phyloP scores from a whole-genome alignment of 345 rosid genomes.

The Bruguiera sexangula region DNA sequence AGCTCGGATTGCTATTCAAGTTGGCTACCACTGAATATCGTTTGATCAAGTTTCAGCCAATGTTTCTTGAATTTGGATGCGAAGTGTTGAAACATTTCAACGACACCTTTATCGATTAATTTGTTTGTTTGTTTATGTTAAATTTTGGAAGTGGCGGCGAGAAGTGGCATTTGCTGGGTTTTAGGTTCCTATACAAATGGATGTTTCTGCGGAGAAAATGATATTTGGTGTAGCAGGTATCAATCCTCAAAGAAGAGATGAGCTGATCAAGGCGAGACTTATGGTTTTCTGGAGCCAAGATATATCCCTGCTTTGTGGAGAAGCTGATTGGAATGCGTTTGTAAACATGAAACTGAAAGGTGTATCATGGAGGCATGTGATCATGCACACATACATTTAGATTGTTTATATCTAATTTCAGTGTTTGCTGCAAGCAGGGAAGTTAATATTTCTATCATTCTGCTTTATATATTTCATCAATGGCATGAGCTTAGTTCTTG shows the following conservation, averaged over 20 bases:
- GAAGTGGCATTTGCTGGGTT: conserved; percentile 98
- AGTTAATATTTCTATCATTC: too few species aligned
- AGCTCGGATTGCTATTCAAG: too few species aligned
- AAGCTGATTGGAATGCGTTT: not conserved
- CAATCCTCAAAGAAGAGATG: conserved; percentile 81
- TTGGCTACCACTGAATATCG: not conserved
- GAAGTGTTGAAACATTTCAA: not conserved
- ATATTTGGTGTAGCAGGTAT: conserved; percentile 79
- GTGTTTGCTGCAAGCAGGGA: too few species aligned
- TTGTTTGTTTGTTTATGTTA: conserved; percentile 5
- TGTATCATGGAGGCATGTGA: not conserved
- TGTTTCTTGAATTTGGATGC: too few species aligned
- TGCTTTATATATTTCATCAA: not conserved
- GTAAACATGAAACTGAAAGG: not conserved
- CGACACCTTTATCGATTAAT: not conserved
- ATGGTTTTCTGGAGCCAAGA: conserved; percentile 1
- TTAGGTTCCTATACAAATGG: conserved; percentile 96
- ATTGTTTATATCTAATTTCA: too few species aligned
- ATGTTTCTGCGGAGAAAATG: conserved; percentile 84
- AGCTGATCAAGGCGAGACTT: conserved; percentile 63
- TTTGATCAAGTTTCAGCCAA: too few species aligned
- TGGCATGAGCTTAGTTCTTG: not conserved
- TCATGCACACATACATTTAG: too few species aligned
- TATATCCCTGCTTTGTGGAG: not conserved
- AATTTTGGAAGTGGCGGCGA: conserved; percentile 69